phyloP scores from a whole-genome alignment of 345 rosid species.

The Iberis pinnata region DNA sequence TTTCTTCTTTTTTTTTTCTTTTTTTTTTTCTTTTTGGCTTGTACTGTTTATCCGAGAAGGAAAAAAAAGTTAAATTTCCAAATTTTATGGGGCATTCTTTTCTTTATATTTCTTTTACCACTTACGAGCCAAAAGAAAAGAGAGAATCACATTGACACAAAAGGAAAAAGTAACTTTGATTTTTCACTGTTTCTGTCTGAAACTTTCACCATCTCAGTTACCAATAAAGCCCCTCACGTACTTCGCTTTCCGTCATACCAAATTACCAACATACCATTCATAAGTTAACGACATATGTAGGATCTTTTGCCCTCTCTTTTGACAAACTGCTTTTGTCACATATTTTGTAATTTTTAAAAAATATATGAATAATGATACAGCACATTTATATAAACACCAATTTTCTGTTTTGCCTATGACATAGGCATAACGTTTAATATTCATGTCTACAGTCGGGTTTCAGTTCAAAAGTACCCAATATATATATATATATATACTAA shows the following conservation, averaged over 20 bases:
- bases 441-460: no score
- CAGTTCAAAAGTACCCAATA: no score
- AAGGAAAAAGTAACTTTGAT: conserved; percentile 22
- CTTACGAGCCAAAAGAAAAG: neutral
- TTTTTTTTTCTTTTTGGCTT: no score
- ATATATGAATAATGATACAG: no score
- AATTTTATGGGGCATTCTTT: no score
- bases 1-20: no score
- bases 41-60: no score
- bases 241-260: conserved; percentile 25
- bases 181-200: conserved; percentile 48
- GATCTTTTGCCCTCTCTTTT: conserved; percentile 6
- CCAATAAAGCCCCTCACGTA: conserved; percentile 39
- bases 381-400: neutral
- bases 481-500: no score
- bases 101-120: no score
- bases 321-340: neutral
- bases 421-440: neutral
- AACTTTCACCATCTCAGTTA: conserved; percentile 63
- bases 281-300: neutral
- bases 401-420: neutral
- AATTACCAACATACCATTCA: conserved; percentile 19
- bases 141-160: neutral
- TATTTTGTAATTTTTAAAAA: neutral
- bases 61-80: no score